Conservation (phyloP, 1,284 basidiomycete genomes). For the Trichosporon asahii region DNA sequence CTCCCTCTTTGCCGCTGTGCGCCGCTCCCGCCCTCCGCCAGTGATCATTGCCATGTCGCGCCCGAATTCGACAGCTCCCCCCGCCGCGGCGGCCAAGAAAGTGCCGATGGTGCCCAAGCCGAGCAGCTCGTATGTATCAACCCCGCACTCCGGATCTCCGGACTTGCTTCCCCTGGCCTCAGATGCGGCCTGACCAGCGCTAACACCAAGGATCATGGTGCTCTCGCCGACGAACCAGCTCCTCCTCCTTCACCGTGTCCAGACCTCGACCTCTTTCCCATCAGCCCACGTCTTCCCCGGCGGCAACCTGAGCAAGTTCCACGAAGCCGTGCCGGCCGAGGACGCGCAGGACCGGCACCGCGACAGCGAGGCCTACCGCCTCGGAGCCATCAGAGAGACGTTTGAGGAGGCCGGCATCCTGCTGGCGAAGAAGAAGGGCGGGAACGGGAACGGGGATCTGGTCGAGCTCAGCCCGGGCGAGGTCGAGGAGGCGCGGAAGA, state of each 20-base stretch:
- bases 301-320: slow-evolving; percentile 16
- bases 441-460: not conserved
- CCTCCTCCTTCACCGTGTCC: slow-evolving; percentile 18
- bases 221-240: slow-evolving; percentile 20
- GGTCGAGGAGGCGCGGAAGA: slow-evolving; percentile 18
- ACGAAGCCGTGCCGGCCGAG: slow-evolving; percentile 16
- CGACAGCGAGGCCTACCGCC: slow-evolving; percentile 18
- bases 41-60: not conserved
- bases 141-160: not conserved
- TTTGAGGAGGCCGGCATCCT: slow-evolving; percentile 26
- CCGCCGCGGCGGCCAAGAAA: not conserved
- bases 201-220: slow-evolving; percentile 6
- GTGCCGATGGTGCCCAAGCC: slow-evolving; percentile 7
- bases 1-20: not conserved
- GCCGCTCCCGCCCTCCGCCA: not conserved
- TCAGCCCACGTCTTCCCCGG: slow-evolving; percentile 19
- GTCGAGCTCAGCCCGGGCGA: slow-evolving; percentile 8
- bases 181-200: no score
- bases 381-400: slow-evolving; percentile 25
- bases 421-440: slow-evolving; percentile 11
- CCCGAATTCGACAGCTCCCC: not conserved
- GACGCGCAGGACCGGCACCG: slow-evolving; percentile 12
- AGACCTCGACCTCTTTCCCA: slow-evolving; percentile 12
- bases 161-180: not conserved
- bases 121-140: not conserved